These are phyloP conservation scores for Boletus subparvulus DNA, from an alignment of 768 basidiomycete genomes.

Conservation along the genomic window DNA sequence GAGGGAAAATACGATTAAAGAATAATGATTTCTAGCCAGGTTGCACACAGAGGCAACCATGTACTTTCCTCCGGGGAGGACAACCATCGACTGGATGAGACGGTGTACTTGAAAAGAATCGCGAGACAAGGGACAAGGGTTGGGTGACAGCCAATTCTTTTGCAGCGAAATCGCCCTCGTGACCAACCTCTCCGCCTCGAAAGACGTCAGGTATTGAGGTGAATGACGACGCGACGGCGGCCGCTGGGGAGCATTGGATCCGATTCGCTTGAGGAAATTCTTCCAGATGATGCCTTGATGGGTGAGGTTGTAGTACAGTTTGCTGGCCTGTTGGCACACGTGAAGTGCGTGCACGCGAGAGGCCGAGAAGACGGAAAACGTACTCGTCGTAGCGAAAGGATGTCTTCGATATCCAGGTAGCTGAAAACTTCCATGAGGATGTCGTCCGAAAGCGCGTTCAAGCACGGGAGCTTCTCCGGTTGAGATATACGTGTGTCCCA, in stretches of 20 bases:
- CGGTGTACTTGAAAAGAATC: conserved; percentile 31
- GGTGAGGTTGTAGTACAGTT: conserved; percentile 58
- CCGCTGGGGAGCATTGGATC: conserved; percentile 57
- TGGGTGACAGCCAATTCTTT: conserved; percentile 52
- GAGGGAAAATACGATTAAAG: conserved; percentile 52
- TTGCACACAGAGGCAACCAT: conserved; percentile 61
- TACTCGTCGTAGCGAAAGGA: conserved; percentile 38
- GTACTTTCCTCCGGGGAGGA: conserved; percentile 68
- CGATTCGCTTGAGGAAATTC: conserved; percentile 52
- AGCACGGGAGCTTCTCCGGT: conserved; percentile 25
- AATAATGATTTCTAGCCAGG: conserved; percentile 42
- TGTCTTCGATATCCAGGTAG: conserved; percentile 39
- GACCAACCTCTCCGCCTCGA: conserved; percentile 56
- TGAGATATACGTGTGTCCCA: conserved; percentile 28
- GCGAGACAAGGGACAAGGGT: conserved; percentile 33
- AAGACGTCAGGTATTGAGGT: conserved; percentile 30
- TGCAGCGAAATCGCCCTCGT: conserved; percentile 59
- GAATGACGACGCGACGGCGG: conserved; percentile 56
- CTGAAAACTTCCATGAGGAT: conserved; percentile 38
- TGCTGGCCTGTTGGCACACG: conserved; percentile 47
- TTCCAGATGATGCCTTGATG: conserved; percentile 73
- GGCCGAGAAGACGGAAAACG: conserved; percentile 5
- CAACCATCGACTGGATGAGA: conserved; percentile 50
- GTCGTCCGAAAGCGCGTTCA: conserved; percentile 37
- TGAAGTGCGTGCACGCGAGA: not conserved